A percentile compares a stretch with the other conserved stretches of the same genome.
These are phyloP conservation scores for Penicillium cosmopolitanum DNA, from an alignment of 495 filamentous ascomycete species.

Conservation along the genomic window DNA sequence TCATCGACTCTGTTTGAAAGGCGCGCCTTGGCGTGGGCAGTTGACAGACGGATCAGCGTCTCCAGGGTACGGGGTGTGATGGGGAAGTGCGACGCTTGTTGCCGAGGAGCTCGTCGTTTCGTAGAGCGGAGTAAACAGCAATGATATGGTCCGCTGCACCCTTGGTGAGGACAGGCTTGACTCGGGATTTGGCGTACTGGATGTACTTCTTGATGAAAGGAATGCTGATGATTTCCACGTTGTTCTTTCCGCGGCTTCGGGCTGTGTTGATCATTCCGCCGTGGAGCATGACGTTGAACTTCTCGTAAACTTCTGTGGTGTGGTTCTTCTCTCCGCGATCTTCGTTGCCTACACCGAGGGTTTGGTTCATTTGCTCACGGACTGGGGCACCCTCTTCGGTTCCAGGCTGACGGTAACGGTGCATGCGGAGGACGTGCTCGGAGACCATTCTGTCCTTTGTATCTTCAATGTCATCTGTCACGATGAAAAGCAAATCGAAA, in stretches of 20 bases:
- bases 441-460: slow-evolving; percentile 86
- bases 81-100: slow-evolving; percentile 92
- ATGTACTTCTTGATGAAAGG: slow-evolving; percentile 99
- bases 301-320: slow-evolving; percentile 91
- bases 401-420: slow-evolving; percentile 91
- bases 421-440: slow-evolving; percentile 97
- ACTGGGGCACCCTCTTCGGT: slow-evolving; percentile 95
- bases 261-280: slow-evolving; percentile 80
- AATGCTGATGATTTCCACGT: slow-evolving; percentile 91
- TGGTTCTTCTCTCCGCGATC: slow-evolving; percentile 70
- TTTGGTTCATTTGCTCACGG: slow-evolving; percentile 82
- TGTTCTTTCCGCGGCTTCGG: slow-evolving; percentile 72
- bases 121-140: slow-evolving; percentile 86
- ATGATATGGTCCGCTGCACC: slow-evolving; percentile 92
- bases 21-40: slow-evolving; percentile 92
- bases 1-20: slow-evolving; percentile 93
- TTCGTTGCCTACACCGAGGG: slow-evolving; percentile 86
- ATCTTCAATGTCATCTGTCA: slow-evolving; percentile 98
- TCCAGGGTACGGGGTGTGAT: slow-evolving; percentile 98
- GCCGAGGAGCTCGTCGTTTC: slow-evolving; percentile 94
- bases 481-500: slow-evolving; percentile 98
- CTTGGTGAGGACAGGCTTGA: slow-evolving; percentile 90
- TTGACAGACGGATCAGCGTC: slow-evolving; percentile 94
- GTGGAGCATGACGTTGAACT: slow-evolving; percentile 95
- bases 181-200: slow-evolving; percentile 92